Evolutionary conservation across 2,329 filamentous ascomycete species (phyloP).

Genomic region (Aspergillus udagawae): DNA sequence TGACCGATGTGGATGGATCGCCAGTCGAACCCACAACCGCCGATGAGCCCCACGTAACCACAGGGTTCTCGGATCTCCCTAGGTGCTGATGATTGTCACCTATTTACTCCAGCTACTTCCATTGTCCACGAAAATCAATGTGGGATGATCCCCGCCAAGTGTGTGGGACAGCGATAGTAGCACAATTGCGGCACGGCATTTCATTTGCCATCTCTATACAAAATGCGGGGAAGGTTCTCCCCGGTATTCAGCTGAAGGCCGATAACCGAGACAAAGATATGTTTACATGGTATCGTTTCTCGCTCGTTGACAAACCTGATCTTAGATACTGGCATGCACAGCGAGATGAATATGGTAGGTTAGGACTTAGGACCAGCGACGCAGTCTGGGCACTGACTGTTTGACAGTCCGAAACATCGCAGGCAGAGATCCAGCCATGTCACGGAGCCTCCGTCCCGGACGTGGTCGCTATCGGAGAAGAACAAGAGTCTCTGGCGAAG

Average conservation of each 20-base stretch:
- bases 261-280: not conserved
- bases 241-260: not conserved
- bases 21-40: not conserved
- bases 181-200: not conserved
- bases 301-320: not conserved
- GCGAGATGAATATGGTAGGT: not conserved
- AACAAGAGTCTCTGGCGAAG: slow-evolving; percentile 10
- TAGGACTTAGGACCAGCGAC: not conserved
- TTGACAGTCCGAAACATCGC: not conserved
- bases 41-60: not conserved
- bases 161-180: not conserved
- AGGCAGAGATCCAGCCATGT: not conserved
- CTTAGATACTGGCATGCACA: not conserved
- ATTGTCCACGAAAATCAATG: not conserved
- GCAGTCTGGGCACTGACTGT: not conserved
- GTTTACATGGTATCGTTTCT: not conserved
- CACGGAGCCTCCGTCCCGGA: slow-evolving; percentile 15
- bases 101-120: too few species aligned
- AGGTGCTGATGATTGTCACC: not conserved
- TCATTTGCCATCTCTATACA: not conserved
- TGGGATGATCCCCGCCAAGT: not conserved
- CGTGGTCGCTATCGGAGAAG: slow-evolving; percentile 13
- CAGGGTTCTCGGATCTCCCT: not conserved
- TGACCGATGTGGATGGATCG: not conserved
- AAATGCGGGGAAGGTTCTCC: not conserved